These are phyloP conservation scores for Sporisorium exsertum DNA, from an alignment of 1,284 basidiomycete genomes.

Conservation along the genomic window DNA sequence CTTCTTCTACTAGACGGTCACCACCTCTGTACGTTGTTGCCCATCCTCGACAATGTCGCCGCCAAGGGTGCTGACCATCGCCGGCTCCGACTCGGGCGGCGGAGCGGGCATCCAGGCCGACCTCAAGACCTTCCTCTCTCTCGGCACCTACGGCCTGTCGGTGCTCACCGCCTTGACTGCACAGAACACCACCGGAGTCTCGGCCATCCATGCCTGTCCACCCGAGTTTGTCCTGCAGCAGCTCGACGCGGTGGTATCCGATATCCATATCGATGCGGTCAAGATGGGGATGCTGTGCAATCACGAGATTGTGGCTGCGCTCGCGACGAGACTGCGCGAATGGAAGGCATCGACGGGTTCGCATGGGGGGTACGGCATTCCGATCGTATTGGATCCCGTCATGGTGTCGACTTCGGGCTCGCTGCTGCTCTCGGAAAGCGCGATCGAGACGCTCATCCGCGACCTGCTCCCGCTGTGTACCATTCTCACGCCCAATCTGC, in stretches of 20 bases:
- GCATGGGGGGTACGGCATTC: slow-evolving; percentile 24
- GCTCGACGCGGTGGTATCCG: slow-evolving; percentile 80
- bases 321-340: slow-evolving; percentile 58
- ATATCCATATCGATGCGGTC: slow-evolving; percentile 80
- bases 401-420: slow-evolving; percentile 93
- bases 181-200: slow-evolving; percentile 88
- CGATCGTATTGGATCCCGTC: slow-evolving; percentile 75
- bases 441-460: slow-evolving; percentile 75
- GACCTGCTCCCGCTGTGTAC: slow-evolving; percentile 80
- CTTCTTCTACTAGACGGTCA: background rate
- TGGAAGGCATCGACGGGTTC: slow-evolving; percentile 22
- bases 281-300: slow-evolving; percentile 90
- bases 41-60: slow-evolving; percentile 28
- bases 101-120: slow-evolving; percentile 90
- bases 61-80: slow-evolving; percentile 77
- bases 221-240: slow-evolving; percentile 71
- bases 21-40: background rate
- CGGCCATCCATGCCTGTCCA: slow-evolving; percentile 71
- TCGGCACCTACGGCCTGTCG: slow-evolving; percentile 85
- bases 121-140: slow-evolving; percentile 80
- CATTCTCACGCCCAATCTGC: slow-evolving; percentile 87
- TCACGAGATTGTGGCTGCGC: slow-evolving; percentile 69
- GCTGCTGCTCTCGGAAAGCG: slow-evolving; percentile 78
- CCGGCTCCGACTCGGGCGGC: slow-evolving; percentile 86
- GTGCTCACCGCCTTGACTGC: slow-evolving; percentile 89